These are phyloP conservation scores for Eucalyptus erythrocorys DNA, from an alignment of 345 rosid genomes.

Conservation along the genomic window DNA sequence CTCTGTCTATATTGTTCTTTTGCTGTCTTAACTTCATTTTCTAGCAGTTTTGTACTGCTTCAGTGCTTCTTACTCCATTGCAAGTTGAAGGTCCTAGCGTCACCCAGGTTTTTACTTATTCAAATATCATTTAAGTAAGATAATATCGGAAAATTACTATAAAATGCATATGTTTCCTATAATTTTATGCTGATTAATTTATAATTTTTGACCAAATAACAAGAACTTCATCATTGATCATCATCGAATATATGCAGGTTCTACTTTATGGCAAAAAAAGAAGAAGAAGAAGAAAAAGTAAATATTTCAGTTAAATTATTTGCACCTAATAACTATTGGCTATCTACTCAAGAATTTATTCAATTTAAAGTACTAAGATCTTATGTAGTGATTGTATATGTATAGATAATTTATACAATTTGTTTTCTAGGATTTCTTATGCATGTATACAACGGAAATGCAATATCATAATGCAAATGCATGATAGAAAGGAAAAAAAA, in stretches of 20 bases:
- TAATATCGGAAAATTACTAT: not conserved
- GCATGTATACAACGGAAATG: not conserved
- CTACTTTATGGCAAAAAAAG: not conserved
- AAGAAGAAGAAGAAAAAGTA: too few species aligned
- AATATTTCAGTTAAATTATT: too few species aligned
- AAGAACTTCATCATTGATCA: not conserved
- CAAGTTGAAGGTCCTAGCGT: not conserved
- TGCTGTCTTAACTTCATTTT: not conserved
- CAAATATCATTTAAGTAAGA: not conserved
- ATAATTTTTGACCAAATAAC: not conserved
- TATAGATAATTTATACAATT: not conserved
- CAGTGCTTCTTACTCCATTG: not conserved
- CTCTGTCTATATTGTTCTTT: not conserved
- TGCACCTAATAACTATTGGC: too few species aligned
- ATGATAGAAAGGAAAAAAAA: too few species aligned
- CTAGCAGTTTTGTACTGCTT: not conserved
- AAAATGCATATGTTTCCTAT: accelerated
- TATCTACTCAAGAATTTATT: not conserved
- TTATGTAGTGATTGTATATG: not conserved
- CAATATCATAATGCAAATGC: too few species aligned
- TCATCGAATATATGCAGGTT: not conserved
- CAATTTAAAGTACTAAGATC: accelerated
- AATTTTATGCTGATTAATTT: not conserved
- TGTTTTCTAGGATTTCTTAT: not conserved
- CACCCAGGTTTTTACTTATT: not conserved